phyloP scores from a whole-genome alignment of 805 yeast genomes.

The Gaillardinia entomophila region DNA sequence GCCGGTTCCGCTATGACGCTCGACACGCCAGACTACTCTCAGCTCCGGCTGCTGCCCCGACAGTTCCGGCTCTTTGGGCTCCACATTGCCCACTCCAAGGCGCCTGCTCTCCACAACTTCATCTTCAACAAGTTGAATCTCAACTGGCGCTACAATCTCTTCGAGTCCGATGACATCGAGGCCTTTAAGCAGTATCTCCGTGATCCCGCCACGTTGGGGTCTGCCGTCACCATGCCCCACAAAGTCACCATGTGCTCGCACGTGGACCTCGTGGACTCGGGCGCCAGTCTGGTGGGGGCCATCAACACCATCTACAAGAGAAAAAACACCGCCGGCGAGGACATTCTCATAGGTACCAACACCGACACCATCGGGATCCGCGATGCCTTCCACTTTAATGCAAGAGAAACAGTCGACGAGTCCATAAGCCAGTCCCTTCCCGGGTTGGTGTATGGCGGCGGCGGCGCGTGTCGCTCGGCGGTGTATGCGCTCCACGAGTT shows the following conservation, averaged over 20 bases:
- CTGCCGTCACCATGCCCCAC: conserved; percentile 29
- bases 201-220: conserved; percentile 12
- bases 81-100: conserved; percentile 16
- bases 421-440: conserved; percentile 8
- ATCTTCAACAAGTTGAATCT: conserved; percentile 16
- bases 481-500: conserved; percentile 21
- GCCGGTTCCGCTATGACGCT: too few relatives aligned
- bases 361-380: conserved; percentile 28
- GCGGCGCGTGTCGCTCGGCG: conserved; percentile 30
- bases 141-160: conserved; percentile 16
- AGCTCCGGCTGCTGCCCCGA: not conserved
- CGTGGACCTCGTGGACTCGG: conserved; percentile 21
- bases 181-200: conserved; percentile 10
- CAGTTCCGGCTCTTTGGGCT: conserved; percentile 16
- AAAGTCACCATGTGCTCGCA: conserved; percentile 19
- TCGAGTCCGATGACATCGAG: conserved; percentile 15
- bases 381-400: conserved; percentile 17
- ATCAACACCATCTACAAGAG: conserved; percentile 27
- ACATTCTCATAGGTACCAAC: conserved; percentile 21
- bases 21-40: too few relatives aligned
- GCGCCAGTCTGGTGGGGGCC: conserved; percentile 27
- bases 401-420: conserved; percentile 5
- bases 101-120: conserved; percentile 22
- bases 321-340: conserved; percentile 6
- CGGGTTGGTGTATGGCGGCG: conserved; percentile 30